Evolutionary conservation across 805 yeast genomes (phyloP).

Genomic region (Wickerhamomyces queroliae): DNA sequence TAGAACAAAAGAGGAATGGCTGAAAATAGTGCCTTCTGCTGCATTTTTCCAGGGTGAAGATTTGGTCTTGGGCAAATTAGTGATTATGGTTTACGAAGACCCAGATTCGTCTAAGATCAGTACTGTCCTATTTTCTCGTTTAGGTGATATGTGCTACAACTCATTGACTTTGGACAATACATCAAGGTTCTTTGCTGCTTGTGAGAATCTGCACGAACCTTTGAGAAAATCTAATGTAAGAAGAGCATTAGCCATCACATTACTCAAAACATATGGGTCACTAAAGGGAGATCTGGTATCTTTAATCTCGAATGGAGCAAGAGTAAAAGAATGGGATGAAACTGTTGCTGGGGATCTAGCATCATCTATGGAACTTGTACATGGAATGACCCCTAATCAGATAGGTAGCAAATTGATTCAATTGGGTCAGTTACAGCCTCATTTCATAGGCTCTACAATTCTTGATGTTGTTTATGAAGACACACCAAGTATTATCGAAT

Average conservation of each 20-base stretch:
- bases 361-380: slow-evolving; percentile 50
- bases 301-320: slow-evolving; percentile 7
- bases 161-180: slow-evolving; percentile 49
- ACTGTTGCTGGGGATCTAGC: slow-evolving; percentile 82
- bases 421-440: slow-evolving; percentile 51
- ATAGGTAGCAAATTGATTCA: slow-evolving; percentile 53
- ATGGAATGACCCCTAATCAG: slow-evolving; percentile 44
- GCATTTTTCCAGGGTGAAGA: slow-evolving; percentile 52
- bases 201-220: slow-evolving; percentile 53
- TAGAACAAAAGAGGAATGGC: slow-evolving; percentile 31
- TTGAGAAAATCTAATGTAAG: slow-evolving; percentile 55
- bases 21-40: slow-evolving; percentile 36
- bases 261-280: slow-evolving; percentile 59
- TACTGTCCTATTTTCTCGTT: slow-evolving; percentile 51
- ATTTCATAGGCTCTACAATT: slow-evolving; percentile 42
- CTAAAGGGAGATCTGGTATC: slow-evolving; percentile 29
- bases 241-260: slow-evolving; percentile 69
- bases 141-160: slow-evolving; percentile 59
- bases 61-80: slow-evolving; percentile 34
- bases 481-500: slow-evolving; percentile 43
- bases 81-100: slow-evolving; percentile 46
- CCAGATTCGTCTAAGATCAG: slow-evolving; percentile 39
- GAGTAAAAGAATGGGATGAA: slow-evolving; percentile 58
- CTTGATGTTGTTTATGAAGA: slow-evolving; percentile 74
- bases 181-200: slow-evolving; percentile 76